Evolutionary conservation across 139 green algal species (phyloP).

Genomic region (Chlorella sp.): DNA sequence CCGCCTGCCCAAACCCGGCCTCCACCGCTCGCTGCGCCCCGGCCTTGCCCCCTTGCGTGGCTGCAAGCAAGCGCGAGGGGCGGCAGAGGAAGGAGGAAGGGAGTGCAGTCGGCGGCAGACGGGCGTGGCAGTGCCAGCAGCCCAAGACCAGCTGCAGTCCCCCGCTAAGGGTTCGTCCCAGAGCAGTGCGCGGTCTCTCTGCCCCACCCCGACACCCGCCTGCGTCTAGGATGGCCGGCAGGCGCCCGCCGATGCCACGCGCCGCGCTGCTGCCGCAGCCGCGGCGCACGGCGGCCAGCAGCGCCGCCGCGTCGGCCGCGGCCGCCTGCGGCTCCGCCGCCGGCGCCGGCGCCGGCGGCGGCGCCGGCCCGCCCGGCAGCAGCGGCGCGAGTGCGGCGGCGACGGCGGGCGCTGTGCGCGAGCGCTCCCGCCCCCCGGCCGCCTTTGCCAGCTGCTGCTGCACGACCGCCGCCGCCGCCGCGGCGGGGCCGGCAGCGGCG

Average conservation of each 20-base stretch:
- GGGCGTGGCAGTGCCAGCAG: not conserved
- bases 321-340: not conserved
- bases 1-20: not conserved
- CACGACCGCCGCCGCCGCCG: not conserved
- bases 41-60: too few species aligned
- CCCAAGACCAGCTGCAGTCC: not conserved
- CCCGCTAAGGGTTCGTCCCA: not conserved
- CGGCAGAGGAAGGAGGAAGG: not conserved
- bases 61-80: too few species aligned
- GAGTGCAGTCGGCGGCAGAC: not conserved
- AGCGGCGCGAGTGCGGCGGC: not conserved
- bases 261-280: not conserved
- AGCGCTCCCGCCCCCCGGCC: not conserved
- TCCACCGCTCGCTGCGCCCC: not conserved
- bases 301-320: not conserved
- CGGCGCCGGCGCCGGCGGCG: not conserved
- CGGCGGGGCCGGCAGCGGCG: not conserved
- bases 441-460: not conserved
- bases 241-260: not conserved
- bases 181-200: not conserved
- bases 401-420: not conserved
- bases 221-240: constrained; percentile 8
- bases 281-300: constrained; percentile 10
- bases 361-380: not conserved
- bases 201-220: not conserved